These are phyloP conservation scores for Elongisporangium senticosum DNA, from an alignment of 352 stramenopile species.

Conservation along the genomic window DNA sequence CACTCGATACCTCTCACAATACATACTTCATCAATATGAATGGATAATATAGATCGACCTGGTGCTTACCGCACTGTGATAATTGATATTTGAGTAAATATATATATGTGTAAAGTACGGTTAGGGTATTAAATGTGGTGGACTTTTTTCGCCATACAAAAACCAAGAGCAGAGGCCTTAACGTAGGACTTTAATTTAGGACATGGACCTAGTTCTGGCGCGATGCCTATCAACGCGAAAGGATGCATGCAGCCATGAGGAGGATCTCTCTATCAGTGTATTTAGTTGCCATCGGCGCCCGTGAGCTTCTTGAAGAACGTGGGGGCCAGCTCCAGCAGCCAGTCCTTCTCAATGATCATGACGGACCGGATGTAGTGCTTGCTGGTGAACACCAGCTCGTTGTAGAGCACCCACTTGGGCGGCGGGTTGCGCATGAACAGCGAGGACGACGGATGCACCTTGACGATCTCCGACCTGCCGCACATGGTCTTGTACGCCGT, in stretches of 20 bases:
- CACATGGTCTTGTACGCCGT: conserved; percentile 86
- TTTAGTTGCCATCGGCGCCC: neutral
- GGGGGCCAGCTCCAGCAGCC: conserved; percentile 79
- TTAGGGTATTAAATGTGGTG: conserved; percentile 11
- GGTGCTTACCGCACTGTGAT: neutral
- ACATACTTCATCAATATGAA: neutral
- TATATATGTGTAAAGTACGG: conserved; percentile 1
- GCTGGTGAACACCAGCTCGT: conserved; percentile 89
- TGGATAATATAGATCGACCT: neutral
- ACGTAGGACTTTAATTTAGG: conserved; percentile 4
- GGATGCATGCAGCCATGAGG: neutral
- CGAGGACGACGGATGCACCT: conserved; percentile 86
- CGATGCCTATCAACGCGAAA: neutral
- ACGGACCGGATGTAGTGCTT: conserved; percentile 89
- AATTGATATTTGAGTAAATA: neutral
- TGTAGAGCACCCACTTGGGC: conserved; percentile 84
- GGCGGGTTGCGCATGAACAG: conserved; percentile 86
- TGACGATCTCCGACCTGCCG: conserved; percentile 73
- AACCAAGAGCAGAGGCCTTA: conserved; percentile 8
- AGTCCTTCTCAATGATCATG: conserved; percentile 86
- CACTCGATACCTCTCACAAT: conserved; percentile 2
- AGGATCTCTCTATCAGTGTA: neutral
- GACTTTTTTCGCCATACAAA: conserved; percentile 13
- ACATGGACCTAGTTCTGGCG: neutral
- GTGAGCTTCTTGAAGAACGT: conserved; percentile 77